These are phyloP conservation scores for Fistulina hepatica DNA, from an alignment of 1,284 basidiomycete species.

Conservation along the genomic window DNA sequence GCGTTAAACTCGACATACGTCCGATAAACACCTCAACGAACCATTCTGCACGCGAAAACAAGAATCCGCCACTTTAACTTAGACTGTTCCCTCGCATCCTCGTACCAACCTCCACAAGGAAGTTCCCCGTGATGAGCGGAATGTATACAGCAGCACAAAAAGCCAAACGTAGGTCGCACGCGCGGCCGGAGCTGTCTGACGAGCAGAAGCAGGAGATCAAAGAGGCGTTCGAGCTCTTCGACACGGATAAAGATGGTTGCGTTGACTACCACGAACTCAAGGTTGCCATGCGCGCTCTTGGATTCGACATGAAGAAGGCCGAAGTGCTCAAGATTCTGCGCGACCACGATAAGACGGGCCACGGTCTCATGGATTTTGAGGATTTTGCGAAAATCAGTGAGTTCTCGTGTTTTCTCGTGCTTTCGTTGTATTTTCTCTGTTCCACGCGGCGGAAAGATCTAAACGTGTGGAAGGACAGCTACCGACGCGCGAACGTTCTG, in stretches of 20 bases:
- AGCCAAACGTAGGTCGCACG: slow-evolving; percentile 57
- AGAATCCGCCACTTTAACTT: no score
- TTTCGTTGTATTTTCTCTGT: slow-evolving; percentile 1
- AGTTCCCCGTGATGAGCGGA: no score
- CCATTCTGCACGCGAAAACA: no score
- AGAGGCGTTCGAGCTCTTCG: slow-evolving; percentile 98
- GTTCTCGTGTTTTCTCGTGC: slow-evolving; percentile 28
- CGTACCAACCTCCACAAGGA: slow-evolving; percentile 7
- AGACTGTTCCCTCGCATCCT: no score
- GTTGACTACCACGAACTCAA: slow-evolving; percentile 98
- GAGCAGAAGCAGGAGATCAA: slow-evolving; percentile 97
- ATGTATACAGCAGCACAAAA: slow-evolving; percentile 73
- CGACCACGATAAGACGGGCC: slow-evolving; percentile 84
- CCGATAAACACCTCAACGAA: no score
- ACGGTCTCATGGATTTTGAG: slow-evolving; percentile 89
- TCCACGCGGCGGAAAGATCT: no score
- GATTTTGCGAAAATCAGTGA: slow-evolving; percentile 93
- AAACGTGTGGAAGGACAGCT: no score
- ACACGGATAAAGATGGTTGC: slow-evolving; percentile 96
- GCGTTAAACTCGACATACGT: no score
- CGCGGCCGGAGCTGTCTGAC: slow-evolving; percentile 76
- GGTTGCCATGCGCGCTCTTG: slow-evolving; percentile 95
- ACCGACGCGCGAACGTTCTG: no score
- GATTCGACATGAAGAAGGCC: slow-evolving; percentile 97
- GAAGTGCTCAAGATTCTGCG: slow-evolving; percentile 93